These are phyloP conservation scores for Carpinus fangiana DNA, from an alignment of 306 rosid species.

Conservation along the genomic window DNA sequence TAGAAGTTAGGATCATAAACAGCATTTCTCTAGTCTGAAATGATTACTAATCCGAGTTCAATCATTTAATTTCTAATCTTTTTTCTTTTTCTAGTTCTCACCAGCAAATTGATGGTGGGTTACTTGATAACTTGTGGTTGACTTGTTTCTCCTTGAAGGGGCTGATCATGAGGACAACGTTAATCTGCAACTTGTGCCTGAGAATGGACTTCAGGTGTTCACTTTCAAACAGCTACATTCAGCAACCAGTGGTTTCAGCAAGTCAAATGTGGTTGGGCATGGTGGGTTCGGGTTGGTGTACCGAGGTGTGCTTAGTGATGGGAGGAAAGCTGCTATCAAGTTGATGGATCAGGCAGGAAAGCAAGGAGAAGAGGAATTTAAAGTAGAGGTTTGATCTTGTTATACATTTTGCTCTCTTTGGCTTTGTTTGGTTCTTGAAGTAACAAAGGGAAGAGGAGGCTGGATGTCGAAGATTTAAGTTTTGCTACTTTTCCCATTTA, in stretches of 20 bases:
- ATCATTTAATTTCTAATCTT: slow-evolving; percentile 4
- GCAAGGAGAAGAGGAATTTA: slow-evolving; percentile 93
- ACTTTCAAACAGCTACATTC: slow-evolving; percentile 93
- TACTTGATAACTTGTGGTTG: slow-evolving; percentile 25
- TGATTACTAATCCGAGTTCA: not conserved
- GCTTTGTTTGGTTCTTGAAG: slow-evolving; percentile 14
- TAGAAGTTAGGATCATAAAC: too few relatives aligned
- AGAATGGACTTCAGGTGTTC: slow-evolving; percentile 75
- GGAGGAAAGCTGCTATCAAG: slow-evolving; percentile 86
- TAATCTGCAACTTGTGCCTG: slow-evolving; percentile 57
- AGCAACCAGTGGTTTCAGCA: slow-evolving; percentile 86
- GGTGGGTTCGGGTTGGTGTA: slow-evolving; percentile 88
- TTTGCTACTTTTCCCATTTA: not conserved
- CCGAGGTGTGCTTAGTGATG: slow-evolving; percentile 78
- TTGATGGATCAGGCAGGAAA: slow-evolving; percentile 88
- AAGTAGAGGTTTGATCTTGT: slow-evolving; percentile 68
- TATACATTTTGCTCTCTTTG: slow-evolving; percentile 13
- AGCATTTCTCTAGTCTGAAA: not conserved
- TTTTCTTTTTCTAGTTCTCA: slow-evolving; percentile 13
- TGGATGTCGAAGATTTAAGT: not conserved
- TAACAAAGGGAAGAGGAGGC: not conserved
- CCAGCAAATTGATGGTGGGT: slow-evolving; percentile 31
- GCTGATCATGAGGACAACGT: slow-evolving; percentile 43
- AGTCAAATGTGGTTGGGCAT: slow-evolving; percentile 85
- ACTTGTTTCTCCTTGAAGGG: slow-evolving; percentile 49